A percentile compares a stretch with the other conserved stretches of the same genome.
Evolutionary conservation across 2,329 filamentous ascomycete genomes (phyloP).

Genomic region (Talaromyces sp.): DNA sequence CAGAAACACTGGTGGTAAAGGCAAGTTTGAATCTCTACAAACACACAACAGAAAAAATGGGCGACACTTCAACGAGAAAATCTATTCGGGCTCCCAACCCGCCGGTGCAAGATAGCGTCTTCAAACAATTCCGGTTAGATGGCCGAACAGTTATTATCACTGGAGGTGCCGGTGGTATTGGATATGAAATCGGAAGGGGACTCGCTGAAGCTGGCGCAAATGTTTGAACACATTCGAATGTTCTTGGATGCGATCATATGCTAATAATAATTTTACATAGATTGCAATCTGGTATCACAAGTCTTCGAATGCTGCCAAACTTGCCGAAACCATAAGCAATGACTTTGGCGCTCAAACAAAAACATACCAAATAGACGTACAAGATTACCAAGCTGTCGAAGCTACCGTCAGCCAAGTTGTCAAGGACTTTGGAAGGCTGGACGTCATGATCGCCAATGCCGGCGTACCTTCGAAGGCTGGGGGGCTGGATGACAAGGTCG

Average conservation of each 20-base stretch:
- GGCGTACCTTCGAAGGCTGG: constrained; percentile 62
- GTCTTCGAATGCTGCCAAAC: constrained; percentile 25
- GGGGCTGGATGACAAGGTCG: constrained; percentile 55
- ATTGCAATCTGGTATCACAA: constrained; percentile 33
- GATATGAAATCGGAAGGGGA: constrained; percentile 36
- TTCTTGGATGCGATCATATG: neutral
- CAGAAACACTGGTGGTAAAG: neutral
- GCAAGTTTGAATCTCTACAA: neutral
- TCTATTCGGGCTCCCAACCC: constrained; percentile 17
- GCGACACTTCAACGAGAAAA: constrained; percentile 5
- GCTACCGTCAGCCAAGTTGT: constrained; percentile 25
- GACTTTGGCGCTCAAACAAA: constrained; percentile 28
- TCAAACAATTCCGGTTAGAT: constrained; percentile 6
- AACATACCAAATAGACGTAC: constrained; percentile 36
- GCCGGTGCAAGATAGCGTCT: constrained; percentile 8
- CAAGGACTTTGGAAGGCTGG: constrained; percentile 53
- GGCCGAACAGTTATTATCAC: constrained; percentile 8
- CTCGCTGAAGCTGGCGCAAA: constrained; percentile 40
- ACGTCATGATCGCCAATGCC: constrained; percentile 69
- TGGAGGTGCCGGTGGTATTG: constrained; percentile 34
- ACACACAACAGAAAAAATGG: neutral
- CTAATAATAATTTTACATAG: neutral
- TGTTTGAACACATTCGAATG: neutral
- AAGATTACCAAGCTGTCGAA: constrained; percentile 21
- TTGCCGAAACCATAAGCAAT: constrained; percentile 19